Base-by-base conservation (phyloP, 1,284 basidiomycete genomes). In the Microbotryomycetes sp. region DNA sequence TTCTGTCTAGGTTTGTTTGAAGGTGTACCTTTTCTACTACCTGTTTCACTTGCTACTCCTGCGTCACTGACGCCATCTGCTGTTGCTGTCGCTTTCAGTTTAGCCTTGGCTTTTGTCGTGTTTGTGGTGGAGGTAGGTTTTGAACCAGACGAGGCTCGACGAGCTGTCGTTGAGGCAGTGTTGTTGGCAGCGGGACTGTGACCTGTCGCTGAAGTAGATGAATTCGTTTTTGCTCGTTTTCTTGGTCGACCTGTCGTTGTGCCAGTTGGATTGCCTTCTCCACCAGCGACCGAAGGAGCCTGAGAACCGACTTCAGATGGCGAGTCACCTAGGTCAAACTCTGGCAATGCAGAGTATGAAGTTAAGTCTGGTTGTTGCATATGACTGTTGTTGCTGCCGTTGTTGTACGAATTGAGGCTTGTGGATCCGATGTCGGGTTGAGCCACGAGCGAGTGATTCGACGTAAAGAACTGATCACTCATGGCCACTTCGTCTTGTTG, bases 1-100 rank as follows among this genome's bases (percentile, higher is more conserved):
- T 65, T 69, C 62, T 62, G 64, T n/a, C 28, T 48, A 30, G 36
- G 48, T 32, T 7, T 57, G 5, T 32, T 55, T n/a, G n/a, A n/a
- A n/a, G 36, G 36, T 19, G 36, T 42, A 19, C 36, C 36, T 42
- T 42, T 42, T 42, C 36, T 42, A 19, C 36, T 42, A 19, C n/a
- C n/a, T n/a, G n/a, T n/a, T n/a, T 42, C 36, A 19, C 36, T 42
- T 42, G 36, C 36, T 42, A 19, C 19, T 19, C 36, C 36, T 9
- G 36, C 36, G 36, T 42, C 36, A 42, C 36, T 42, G 36, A 19
- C 36, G 19, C 12, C 36, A 19, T 42, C 36, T 19, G 19, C 9
- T 12, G 36, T 19, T n/a, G n/a, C n/a, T n/a, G n/a, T n/a, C n/a
- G n/a, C n/a, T n/a, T n/a, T n/a, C n/a, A n/a, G n/a, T 42, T 42